Base-by-base conservation (phyloP, 2,329 filamentous ascomycete species). In the Trichoderma citrinoviride region DNA sequence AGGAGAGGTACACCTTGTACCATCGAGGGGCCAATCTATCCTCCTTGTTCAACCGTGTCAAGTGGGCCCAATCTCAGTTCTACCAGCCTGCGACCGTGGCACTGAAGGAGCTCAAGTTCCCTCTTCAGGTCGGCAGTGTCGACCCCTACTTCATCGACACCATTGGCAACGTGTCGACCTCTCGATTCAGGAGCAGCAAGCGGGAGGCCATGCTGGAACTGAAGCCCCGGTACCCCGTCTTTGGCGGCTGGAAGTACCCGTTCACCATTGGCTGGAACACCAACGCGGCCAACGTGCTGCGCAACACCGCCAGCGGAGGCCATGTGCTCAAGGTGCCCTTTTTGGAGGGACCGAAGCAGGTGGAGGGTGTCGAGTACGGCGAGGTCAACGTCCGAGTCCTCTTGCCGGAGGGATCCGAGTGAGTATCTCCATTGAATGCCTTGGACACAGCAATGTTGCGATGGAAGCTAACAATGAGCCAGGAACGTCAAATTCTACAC, bases 181-280 rank as follows among this genome's bases (percentile, higher is more conserved):
- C 93, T 64, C 86, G 86, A 68, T 99, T 96, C 84, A 86, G 93
- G 67, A 87, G 83, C 70, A 91, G 87, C 75, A 86, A 84, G 75
- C 87, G 90, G 23, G 91, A 94, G 77, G 90, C 91, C n/a, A 81
- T 90, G 47, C 85, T 99, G 29, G 93, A 97, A 77, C 83, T 97
- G 68, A 95, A 93, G 82, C 95, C 95, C 21, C 87, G 95, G 60
- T 99, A 96, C 77, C 95, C 95, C n/a, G 77, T 99, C 25, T 99
- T 97, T 73, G 95, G 95, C 66, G 93, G 92, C 67, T 99, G 95
- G 95, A 97, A 96, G 78, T 98, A 97, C 79, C 95, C 91, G 69
- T 99, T 98, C 82, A 92, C 90, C 66, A 88, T 98, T 65, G 95
- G 95, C 70, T 99, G 95, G 95, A 96, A 98, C 80, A 89, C 91